Evolutionary conservation across 805 yeast genomes (phyloP), one percentile per base, ranked within the genome.

Genomic region (Komagataella kurtzmanii): DNA sequence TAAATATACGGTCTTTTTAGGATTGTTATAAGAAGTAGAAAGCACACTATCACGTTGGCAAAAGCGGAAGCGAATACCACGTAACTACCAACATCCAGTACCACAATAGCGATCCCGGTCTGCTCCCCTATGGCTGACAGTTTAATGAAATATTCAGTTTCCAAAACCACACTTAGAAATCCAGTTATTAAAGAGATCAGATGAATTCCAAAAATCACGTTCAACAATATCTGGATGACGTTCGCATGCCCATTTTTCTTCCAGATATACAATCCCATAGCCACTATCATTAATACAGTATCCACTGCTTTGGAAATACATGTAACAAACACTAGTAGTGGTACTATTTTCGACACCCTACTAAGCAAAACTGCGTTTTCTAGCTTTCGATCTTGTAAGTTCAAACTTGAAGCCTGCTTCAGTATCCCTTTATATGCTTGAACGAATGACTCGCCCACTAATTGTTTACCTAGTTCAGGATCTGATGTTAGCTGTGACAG

Each of bases 401-500:
- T 30, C 40, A 30, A 14, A 14, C 5, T 10, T 30, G 40, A 30
- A 2, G 40, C 40, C 40, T 30, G 40, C 14, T 30, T 30, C 18
- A 70, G 56, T 1, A 65, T 59, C 19, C 65, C 63, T 18, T 68
- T 66, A 58, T 71, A 75, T 1, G 73, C 70, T 8, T 62, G 56
- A 12, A 68, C 71, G 53, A 75, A 65, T 21, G 74, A 66, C 18
- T 69, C 64, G 2, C 77, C 74, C 55, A 73, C 61, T 8, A 58
- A 59, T 2, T 61, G 61, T 3, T n/a, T 30, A 10, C 40, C 40
- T 30, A 30, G 40, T 30, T 30, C 40, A 10, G 40, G 40, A 14
- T 30, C 74, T 67, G 5, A 72, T 67, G 52, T 68, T 59, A 49
- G 65, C 65, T 3, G 79, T 69, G 23, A 72, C 60, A 75, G 61